phyloP scores from a whole-genome alignment of 2,329 filamentous ascomycete species.

The Ambrosiella xylebori region DNA sequence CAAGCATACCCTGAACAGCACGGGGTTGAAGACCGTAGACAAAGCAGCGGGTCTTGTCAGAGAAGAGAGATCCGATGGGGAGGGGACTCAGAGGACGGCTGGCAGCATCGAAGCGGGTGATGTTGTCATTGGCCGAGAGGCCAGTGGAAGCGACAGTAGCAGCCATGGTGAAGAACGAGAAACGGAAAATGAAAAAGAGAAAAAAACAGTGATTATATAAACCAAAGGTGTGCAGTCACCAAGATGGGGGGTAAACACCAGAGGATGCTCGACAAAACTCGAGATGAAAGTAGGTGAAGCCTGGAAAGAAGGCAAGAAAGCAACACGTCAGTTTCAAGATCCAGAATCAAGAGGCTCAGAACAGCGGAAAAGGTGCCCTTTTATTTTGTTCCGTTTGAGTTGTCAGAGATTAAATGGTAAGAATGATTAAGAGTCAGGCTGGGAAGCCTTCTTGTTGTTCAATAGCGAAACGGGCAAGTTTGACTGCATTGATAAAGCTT shows the following conservation, averaged over 20 bases:
- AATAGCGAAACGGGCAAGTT: neutral
- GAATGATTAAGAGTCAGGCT: neutral
- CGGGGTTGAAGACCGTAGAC: slow-evolving; percentile 98
- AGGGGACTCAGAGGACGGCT: slow-evolving; percentile 83
- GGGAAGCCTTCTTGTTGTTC: neutral
- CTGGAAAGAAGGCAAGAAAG: neutral
- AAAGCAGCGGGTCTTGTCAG: slow-evolving; percentile 98
- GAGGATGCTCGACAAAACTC: neutral
- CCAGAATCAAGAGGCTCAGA: neutral
- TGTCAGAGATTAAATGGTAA: neutral
- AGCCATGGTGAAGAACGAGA: slow-evolving; percentile 14
- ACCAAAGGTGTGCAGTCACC: neutral
- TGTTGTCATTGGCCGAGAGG: slow-evolving; percentile 89
- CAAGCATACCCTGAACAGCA: slow-evolving; percentile 83
- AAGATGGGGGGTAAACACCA: neutral
- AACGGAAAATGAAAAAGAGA: slow-evolving; percentile 13
- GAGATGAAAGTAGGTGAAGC: slow-evolving; percentile 2
- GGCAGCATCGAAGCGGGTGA: slow-evolving; percentile 84
- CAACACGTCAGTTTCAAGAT: neutral
- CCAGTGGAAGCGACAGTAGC: slow-evolving; percentile 33
- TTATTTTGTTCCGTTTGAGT: neutral
- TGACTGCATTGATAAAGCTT: neutral
- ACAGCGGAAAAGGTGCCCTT: neutral
- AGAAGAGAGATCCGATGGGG: slow-evolving; percentile 82
- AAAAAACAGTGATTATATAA: neutral